These are phyloP conservation scores for Anethum foeniculum DNA, from an alignment of 140 eudicot genomes.

Conservation along the genomic window DNA sequence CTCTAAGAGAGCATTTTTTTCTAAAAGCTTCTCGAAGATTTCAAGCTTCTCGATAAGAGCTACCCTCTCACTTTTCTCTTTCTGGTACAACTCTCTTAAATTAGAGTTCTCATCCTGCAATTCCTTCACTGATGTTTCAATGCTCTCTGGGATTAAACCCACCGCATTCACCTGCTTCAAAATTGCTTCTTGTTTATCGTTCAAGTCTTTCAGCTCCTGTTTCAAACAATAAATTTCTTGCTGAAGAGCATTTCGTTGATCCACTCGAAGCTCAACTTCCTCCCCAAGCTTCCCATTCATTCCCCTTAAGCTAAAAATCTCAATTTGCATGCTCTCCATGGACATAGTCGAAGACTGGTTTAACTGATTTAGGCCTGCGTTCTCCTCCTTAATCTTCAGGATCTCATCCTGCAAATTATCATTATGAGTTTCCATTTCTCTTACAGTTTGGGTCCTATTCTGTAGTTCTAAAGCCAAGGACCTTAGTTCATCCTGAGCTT, in stretches of 20 bases:
- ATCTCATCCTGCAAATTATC: constrained; percentile 48
- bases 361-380: constrained; percentile 47
- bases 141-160: constrained; percentile 49
- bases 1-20: constrained; percentile 48
- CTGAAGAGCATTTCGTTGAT: constrained; percentile 86
- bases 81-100: constrained; percentile 17
- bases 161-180: constrained; percentile 53
- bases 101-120: constrained; percentile 52
- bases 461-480: constrained; percentile 64
- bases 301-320: constrained; percentile 47
- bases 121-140: constrained; percentile 59
- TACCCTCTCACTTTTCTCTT: constrained; percentile 30
- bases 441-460: constrained; percentile 42
- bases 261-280: constrained; percentile 75
- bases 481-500: constrained; percentile 78
- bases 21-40: constrained; percentile 38
- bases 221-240: constrained; percentile 83
- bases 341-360: constrained; percentile 49
- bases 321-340: constrained; percentile 47
- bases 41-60: constrained; percentile 37
- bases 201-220: constrained; percentile 64
- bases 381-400: constrained; percentile 54
- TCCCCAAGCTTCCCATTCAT: constrained; percentile 57
- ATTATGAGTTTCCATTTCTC: constrained; percentile 54
- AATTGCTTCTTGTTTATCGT: constrained; percentile 36